Conservation (phyloP, 257 asterid species). For the Schizonepeta tenuifolia region DNA sequence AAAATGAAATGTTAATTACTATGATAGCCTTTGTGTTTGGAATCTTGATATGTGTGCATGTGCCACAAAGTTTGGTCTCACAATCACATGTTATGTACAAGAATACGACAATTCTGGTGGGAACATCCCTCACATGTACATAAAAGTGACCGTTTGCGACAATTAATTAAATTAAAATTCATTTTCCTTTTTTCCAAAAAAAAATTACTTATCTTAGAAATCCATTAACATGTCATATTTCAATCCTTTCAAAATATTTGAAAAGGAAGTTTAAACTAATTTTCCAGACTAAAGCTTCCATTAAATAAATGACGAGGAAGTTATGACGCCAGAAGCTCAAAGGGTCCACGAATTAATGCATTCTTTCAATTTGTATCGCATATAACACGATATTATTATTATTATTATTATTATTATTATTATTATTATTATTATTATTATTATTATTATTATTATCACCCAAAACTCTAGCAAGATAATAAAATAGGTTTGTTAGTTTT, state of each 20-base stretch:
- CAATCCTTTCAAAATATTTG: not conserved
- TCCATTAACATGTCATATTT: not conserved
- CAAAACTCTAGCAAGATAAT: too few relatives aligned
- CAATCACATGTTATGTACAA: slow-evolving; percentile 61
- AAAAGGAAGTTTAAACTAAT: slow-evolving; percentile 4
- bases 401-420: too few relatives aligned
- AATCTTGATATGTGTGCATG: slow-evolving; percentile 28
- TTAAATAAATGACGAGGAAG: not conserved
- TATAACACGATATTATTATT: too few relatives aligned
- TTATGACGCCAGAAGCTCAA: not conserved
- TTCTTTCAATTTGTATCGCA: not conserved
- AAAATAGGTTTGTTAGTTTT: too few relatives aligned
- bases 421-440: not conserved
- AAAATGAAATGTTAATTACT: not conserved
- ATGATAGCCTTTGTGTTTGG: slow-evolving; percentile 18
- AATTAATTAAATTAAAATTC: not conserved
- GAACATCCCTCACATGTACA: slow-evolving; percentile 56
- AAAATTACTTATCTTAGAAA: too few relatives aligned
- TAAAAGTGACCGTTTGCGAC: slow-evolving; percentile 43
- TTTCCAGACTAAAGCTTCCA: slow-evolving; percentile 10
- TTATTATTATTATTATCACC: not conserved
- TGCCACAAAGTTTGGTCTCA: slow-evolving; percentile 33
- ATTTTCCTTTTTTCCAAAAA: not conserved
- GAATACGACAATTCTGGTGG: slow-evolving; percentile 58
- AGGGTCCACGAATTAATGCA: slow-evolving; percentile 19